Conservation (phyloP, 805 yeast genomes). For the Schizosaccharomyces lindneri region DNA sequence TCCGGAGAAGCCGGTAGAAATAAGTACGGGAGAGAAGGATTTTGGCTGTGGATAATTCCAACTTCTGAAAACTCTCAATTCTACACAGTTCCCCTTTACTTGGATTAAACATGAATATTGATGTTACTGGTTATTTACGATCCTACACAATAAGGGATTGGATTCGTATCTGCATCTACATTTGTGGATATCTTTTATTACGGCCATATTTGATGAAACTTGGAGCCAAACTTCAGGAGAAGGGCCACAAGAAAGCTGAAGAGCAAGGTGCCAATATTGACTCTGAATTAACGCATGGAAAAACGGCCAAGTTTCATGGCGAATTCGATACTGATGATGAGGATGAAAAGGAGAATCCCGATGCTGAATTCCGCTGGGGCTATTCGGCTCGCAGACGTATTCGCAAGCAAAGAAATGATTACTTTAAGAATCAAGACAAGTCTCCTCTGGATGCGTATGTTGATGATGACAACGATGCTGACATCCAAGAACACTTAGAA, state of each 20-base stretch:
- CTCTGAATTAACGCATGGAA: neutral
- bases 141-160: slow-evolving; percentile 7
- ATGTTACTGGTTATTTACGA: neutral
- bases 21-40: too few species aligned
- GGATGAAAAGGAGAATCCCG: neutral
- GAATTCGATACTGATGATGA: slow-evolving; percentile 1
- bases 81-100: neutral
- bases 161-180: slow-evolving; percentile 12
- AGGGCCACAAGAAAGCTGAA: slow-evolving; percentile 6
- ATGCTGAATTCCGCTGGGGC: slow-evolving; percentile 1
- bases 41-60: too few species aligned
- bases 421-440: neutral
- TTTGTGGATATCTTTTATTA: slow-evolving; percentile 12
- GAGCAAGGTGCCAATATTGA: neutral
- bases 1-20: too few species aligned
- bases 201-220: slow-evolving; percentile 13
- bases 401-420: neutral
- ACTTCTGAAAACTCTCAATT: too few species aligned
- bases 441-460: neutral
- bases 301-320: neutral
- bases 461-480: neutral
- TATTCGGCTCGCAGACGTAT: neutral
- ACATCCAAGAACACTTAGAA: neutral
- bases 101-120: neutral
- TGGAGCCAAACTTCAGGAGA: slow-evolving; percentile 11